Conservation (phyloP, 2,329 filamentous ascomycete species). For the Sporothrix brunneoviolacea region DNA sequence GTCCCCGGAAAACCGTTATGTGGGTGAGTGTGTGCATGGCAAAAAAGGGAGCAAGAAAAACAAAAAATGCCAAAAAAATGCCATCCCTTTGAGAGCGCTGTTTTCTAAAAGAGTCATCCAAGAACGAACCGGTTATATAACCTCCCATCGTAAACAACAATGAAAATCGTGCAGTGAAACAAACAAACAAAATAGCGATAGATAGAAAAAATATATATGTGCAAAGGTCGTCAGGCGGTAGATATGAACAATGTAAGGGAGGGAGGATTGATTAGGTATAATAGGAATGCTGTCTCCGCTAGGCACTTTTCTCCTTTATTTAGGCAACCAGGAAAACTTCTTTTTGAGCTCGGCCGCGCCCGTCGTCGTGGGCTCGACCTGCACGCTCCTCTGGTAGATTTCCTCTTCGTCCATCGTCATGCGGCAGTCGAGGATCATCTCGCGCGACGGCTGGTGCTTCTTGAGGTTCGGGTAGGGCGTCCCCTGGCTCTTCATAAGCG, state of each 20-base stretch:
- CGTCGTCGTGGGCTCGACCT: slow-evolving; percentile 47
- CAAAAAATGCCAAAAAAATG: neutral
- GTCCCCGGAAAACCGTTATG: no score
- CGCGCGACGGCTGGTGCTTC: slow-evolving; percentile 62
- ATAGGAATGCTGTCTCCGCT: no score
- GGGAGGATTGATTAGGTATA: neutral
- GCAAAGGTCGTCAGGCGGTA: no score
- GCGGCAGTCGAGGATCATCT: slow-evolving; percentile 73
- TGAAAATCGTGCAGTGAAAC: no score
- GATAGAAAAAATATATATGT: no score
- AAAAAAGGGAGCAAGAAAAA: neutral
- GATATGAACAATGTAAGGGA: no score
- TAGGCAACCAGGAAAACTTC: slow-evolving; percentile 61
- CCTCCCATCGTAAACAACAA: no score
- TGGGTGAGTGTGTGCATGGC: no score
- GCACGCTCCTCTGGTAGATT: slow-evolving; percentile 56
- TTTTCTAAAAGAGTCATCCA: neutral
- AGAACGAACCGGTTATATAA: neutral
- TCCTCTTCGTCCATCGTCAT: slow-evolving; percentile 83
- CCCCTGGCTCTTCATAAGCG: slow-evolving; percentile 86
- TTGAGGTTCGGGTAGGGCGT: slow-evolving; percentile 68
- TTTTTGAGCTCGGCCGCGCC: slow-evolving; percentile 49
- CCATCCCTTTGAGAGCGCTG: neutral
- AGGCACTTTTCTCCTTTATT: slow-evolving; percentile 24
- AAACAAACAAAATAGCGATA: no score